phyloP scores from a whole-genome alignment of 2,329 filamentous ascomycete species.

The Aspergillus brunneoviolaceus region DNA sequence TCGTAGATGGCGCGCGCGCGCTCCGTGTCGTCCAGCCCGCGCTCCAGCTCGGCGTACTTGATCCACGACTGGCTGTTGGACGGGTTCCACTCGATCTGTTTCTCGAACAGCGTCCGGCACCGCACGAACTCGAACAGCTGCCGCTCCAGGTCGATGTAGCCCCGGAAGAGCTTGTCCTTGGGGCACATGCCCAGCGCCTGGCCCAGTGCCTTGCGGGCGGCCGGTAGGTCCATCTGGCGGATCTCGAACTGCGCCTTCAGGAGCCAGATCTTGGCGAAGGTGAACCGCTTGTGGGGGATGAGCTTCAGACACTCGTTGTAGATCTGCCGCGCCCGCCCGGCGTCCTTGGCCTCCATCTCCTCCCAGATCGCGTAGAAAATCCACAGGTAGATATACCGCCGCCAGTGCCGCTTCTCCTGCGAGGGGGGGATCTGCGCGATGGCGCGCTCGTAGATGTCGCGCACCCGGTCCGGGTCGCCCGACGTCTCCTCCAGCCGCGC shows the following conservation, averaged over 20 bases:
- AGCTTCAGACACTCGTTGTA: constrained; percentile 85
- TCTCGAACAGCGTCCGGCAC: constrained; percentile 88
- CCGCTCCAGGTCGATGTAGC: constrained; percentile 89
- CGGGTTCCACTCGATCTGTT: constrained; percentile 89
- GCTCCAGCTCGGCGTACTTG: constrained; percentile 89
- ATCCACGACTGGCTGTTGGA: constrained; percentile 94
- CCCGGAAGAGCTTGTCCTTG: constrained; percentile 91
- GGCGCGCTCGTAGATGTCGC: constrained; percentile 92
- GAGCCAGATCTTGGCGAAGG: constrained; percentile 95
- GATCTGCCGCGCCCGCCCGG: constrained; percentile 78
- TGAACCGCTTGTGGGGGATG: constrained; percentile 94
- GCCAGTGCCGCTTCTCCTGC: constrained; percentile 95
- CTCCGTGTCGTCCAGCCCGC: constrained; percentile 84
- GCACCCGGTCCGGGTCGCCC: constrained; percentile 76
- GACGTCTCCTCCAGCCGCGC: constrained; percentile 84
- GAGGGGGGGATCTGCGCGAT: constrained; percentile 94
- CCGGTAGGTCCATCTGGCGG: constrained; percentile 75
- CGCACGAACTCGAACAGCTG: constrained; percentile 92
- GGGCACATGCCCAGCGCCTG: constrained; percentile 90
- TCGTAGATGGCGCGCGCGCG: constrained; percentile 89
- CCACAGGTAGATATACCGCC: constrained; percentile 96
- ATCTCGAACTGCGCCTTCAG: constrained; percentile 92
- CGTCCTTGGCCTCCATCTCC: constrained; percentile 79
- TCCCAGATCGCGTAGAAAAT: constrained; percentile 97
- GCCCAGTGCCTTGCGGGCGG: constrained; percentile 84